Percentiles rank a stretch among this genome's conserved stretches.
phyloP scores from a whole-genome alignment of 306 rosid genomes.

The Cucumis melo region DNA sequence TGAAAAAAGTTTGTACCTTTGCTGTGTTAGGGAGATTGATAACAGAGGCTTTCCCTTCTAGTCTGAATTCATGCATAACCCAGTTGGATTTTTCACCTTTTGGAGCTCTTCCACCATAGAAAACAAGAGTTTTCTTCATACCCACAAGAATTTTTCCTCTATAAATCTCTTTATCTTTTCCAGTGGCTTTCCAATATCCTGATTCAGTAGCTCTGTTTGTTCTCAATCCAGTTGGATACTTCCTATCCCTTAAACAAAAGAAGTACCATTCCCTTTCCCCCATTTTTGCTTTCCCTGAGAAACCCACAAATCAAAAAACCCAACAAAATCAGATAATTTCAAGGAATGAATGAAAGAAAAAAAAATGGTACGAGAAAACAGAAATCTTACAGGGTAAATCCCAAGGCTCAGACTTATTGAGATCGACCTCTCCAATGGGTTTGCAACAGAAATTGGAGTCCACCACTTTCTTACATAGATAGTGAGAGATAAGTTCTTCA shows the following conservation, averaged over 20 bases:
- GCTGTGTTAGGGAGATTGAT: constrained; percentile 65
- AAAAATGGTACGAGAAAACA: not conserved
- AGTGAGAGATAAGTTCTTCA: constrained; percentile 82
- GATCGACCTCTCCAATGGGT: constrained; percentile 85
- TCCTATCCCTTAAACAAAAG: constrained; percentile 78
- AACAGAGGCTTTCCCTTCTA: constrained; percentile 61
- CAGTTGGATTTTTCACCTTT: constrained; percentile 87
- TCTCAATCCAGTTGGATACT: constrained; percentile 90
- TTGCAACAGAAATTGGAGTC: constrained; percentile 44
- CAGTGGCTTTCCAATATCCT: constrained; percentile 96
- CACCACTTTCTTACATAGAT: constrained; percentile 50
- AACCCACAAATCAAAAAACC: not conserved
- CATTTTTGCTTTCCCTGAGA: constrained; percentile 82
- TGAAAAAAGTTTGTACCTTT: constrained; percentile 25
- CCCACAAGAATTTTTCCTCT: constrained; percentile 71
- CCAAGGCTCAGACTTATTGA: constrained; percentile 95
- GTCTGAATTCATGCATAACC: constrained; percentile 90
- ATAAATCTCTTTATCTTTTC: constrained; percentile 82
- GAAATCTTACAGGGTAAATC: constrained; percentile 62
- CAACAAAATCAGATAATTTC: not conserved
- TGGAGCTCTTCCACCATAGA: constrained; percentile 86
- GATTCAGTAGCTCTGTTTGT: constrained; percentile 90
- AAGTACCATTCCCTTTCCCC: constrained; percentile 94
- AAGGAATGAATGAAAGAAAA: not conserved
- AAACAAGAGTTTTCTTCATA: constrained; percentile 88